phyloP scores from a whole-genome alignment of 2,329 filamentous ascomycete genomes.

The Cladosporium oxysporum region DNA sequence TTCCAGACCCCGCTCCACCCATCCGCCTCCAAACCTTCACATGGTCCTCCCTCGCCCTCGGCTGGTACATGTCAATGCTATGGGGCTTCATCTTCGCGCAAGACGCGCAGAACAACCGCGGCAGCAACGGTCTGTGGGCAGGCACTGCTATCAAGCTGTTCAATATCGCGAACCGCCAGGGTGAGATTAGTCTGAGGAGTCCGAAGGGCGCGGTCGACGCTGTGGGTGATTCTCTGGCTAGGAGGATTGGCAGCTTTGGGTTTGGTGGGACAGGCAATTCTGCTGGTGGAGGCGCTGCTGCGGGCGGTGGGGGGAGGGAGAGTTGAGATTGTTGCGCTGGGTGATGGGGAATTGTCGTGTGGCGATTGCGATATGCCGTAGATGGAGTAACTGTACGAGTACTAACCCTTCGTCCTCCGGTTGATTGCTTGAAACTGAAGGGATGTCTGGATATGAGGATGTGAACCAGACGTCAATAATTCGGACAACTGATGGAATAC shows the following conservation, averaged over 20 bases:
- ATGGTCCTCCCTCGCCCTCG: constrained; percentile 85
- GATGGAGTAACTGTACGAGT: background rate
- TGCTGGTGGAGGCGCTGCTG: background rate
- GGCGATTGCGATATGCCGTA: background rate
- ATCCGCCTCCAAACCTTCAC: constrained; percentile 80
- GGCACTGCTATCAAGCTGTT: constrained; percentile 87
- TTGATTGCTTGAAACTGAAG: background rate
- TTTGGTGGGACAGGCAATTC: constrained; percentile 49
- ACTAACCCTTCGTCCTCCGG: background rate
- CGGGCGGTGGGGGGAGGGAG: background rate
- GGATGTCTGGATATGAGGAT: background rate
- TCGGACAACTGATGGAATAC: too few relatives aligned
- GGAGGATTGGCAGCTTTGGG: constrained; percentile 79
- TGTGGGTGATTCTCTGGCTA: constrained; percentile 86
- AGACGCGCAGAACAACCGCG: constrained; percentile 82
- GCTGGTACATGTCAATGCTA: constrained; percentile 93
- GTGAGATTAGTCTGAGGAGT: constrained; percentile 60
- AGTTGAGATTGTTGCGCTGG: background rate
- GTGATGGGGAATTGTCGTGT: background rate
- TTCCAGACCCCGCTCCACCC: constrained; percentile 48
- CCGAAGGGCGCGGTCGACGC: constrained; percentile 91
- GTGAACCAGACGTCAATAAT: too few relatives aligned
- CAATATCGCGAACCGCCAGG: constrained; percentile 68
- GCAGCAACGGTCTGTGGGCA: constrained; percentile 85
- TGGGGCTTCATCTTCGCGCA: constrained; percentile 92